phyloP scores from a whole-genome alignment of 2,329 filamentous ascomycete genomes.

The Fusarium floridanum region DNA sequence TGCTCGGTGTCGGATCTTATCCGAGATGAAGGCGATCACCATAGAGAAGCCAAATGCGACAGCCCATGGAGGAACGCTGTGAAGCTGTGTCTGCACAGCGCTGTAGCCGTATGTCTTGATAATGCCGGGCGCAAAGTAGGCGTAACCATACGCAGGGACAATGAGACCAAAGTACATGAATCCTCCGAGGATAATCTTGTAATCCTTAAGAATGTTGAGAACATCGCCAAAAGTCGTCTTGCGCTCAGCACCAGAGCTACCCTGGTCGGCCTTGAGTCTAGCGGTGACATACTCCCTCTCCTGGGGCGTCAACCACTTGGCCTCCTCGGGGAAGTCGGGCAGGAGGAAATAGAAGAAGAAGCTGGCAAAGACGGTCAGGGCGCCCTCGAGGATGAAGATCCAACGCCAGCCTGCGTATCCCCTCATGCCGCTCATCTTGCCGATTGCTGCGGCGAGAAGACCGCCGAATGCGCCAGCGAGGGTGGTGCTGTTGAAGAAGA shows the following conservation, averaged over 20 bases:
- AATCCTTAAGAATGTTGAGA: conserved; percentile 76
- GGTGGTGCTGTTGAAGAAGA: conserved; percentile 90
- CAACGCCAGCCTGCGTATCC: conserved; percentile 83
- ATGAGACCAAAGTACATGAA: conserved; percentile 87
- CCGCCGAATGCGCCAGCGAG: conserved; percentile 88
- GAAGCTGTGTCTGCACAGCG: conserved; percentile 68
- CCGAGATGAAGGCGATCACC: conserved; percentile 78
- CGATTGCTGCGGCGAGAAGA: conserved; percentile 86
- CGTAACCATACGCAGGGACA: conserved; percentile 82
- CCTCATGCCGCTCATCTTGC: conserved; percentile 81
- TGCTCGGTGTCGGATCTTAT: conserved; percentile 80
- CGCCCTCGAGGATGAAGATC: conserved; percentile 85
- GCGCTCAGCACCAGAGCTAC: conserved; percentile 73
- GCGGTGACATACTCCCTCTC: conserved; percentile 76
- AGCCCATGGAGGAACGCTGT: conserved; percentile 70
- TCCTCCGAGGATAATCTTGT: conserved; percentile 78
- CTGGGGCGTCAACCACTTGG: conserved; percentile 78
- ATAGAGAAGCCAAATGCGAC: conserved; percentile 85
- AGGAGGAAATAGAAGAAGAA: conserved; percentile 77
- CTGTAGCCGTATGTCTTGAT: conserved; percentile 75
- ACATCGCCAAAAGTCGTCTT: conserved; percentile 71
- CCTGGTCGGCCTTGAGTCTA: conserved; percentile 77
- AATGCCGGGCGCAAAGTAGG: conserved; percentile 82
- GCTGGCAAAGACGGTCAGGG: conserved; percentile 71
- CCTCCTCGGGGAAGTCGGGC: conserved; percentile 80